Conservation (phyloP, 371 early-diverging fungal species). For the Blakeslea trispora region DNA sequence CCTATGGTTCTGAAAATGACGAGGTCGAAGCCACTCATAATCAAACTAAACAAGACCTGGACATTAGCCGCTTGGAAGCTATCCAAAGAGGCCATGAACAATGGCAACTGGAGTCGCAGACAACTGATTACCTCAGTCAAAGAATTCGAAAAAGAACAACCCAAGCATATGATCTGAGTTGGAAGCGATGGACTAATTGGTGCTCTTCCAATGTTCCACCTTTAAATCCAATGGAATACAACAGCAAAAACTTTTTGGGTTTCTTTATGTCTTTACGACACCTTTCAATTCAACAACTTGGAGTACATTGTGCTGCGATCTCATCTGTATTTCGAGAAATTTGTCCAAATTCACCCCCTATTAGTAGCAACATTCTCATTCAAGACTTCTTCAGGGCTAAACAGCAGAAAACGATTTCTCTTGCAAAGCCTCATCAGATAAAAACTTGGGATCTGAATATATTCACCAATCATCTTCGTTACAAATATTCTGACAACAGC, state of each 20-base stretch:
- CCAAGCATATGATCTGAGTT: background rate
- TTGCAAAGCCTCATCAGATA: background rate
- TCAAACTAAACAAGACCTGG: background rate
- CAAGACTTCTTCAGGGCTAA: too few relatives aligned
- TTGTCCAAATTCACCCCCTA: too few relatives aligned
- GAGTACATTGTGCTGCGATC: background rate
- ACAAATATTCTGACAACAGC: background rate
- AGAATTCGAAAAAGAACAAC: too few relatives aligned
- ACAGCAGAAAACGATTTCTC: too few relatives aligned
- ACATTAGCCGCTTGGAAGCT: background rate
- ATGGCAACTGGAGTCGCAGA: too few relatives aligned
- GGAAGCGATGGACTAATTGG: background rate
- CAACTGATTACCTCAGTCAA: too few relatives aligned
- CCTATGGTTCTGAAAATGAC: too few relatives aligned
- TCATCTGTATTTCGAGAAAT: slow-evolving; percentile 2
- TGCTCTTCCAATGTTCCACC: background rate
- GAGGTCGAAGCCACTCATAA: background rate
- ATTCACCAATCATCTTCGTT: background rate
- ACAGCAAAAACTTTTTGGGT: background rate
- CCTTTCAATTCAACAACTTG: background rate
- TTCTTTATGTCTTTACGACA: slow-evolving; percentile 1
- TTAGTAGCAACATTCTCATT: too few relatives aligned
- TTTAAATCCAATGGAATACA: background rate
- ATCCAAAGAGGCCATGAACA: background rate
- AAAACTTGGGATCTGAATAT: slow-evolving; percentile 1